Conservation (phyloP, 2,329 filamentous ascomycete species). For the Colletotrichum acutatum region DNA sequence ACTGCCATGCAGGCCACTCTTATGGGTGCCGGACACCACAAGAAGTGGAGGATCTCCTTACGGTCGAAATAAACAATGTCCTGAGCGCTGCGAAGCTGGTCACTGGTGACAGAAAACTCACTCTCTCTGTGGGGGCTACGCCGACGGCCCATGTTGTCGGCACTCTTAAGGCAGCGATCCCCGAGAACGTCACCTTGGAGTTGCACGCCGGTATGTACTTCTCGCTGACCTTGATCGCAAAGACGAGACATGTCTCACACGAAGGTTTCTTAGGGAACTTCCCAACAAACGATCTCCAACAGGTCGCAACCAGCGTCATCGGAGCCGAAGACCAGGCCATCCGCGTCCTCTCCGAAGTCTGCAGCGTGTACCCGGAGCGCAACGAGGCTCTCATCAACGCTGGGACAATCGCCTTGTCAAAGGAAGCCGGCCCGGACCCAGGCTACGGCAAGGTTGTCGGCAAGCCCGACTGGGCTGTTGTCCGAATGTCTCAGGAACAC, state of each 20-base stretch:
- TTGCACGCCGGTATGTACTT: constrained; percentile 45
- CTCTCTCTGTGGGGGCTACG: constrained; percentile 49
- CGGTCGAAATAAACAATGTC: constrained; percentile 45
- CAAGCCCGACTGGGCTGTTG: constrained; percentile 44
- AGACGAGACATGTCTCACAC: background rate
- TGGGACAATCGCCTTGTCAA: constrained; percentile 48
- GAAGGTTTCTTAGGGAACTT: constrained; percentile 44
- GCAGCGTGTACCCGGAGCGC: constrained; percentile 49
- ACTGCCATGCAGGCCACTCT: constrained; percentile 51
- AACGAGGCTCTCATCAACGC: constrained; percentile 52
- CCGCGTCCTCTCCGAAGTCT: constrained; percentile 48
- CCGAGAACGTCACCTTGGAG: constrained; percentile 47
- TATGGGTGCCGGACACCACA: constrained; percentile 45
- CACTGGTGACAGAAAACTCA: constrained; percentile 39
- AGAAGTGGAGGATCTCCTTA: constrained; percentile 45
- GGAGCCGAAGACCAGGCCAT: constrained; percentile 43
- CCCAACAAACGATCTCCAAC: constrained; percentile 51
- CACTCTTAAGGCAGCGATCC: constrained; percentile 43
- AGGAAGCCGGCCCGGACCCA: constrained; percentile 44
- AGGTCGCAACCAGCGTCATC: constrained; percentile 49
- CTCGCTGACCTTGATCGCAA: too few relatives aligned
- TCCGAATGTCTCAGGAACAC: constrained; percentile 51
- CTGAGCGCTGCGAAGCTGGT: constrained; percentile 44
- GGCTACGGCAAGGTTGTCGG: constrained; percentile 46
- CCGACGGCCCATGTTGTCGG: constrained; percentile 50